These are phyloP conservation scores for Paraglomus brasilianum DNA, from an alignment of 192 early-diverging fungal genomes.

Conservation along the genomic window DNA sequence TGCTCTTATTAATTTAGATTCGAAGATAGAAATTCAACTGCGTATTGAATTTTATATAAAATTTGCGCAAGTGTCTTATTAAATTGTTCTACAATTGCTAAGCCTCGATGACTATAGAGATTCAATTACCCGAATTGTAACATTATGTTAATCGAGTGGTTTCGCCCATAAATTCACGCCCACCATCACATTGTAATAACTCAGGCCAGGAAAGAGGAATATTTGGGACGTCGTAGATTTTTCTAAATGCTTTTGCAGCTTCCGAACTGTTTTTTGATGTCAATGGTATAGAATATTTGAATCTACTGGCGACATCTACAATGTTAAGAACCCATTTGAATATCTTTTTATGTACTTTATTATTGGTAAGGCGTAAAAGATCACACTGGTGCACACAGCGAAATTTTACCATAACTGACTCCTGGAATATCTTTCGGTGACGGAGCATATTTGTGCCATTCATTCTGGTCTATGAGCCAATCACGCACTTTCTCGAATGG, in stretches of 20 bases:
- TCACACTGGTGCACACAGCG: conserved; percentile 12
- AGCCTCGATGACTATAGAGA: background rate
- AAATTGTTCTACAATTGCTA: conserved; percentile 5
- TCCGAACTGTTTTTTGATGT: conserved; percentile 16
- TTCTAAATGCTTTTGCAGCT: conserved; percentile 8
- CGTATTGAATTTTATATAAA: conserved; percentile 7
- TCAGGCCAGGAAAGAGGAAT: background rate
- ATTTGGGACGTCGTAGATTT: conserved; percentile 6
- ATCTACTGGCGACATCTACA: conserved; percentile 4
- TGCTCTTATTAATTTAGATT: conserved; percentile 13
- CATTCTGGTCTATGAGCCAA: conserved; percentile 14
- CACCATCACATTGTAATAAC: background rate
- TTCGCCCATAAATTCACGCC: background rate
- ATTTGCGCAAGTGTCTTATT: conserved; percentile 15
- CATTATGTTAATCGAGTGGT: conserved; percentile 6
- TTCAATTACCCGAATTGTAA: conserved; percentile 10
- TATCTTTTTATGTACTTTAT: background rate
- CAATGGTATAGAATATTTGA: background rate
- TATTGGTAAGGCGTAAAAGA: conserved; percentile 2
- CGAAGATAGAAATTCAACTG: background rate
- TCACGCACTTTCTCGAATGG: conserved; percentile 15
- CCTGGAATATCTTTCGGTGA: conserved; percentile 13
- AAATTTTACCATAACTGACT: conserved; percentile 19
- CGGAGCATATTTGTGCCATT: no score
- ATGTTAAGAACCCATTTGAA: conserved; percentile 5